Percentiles rank a stretch among this genome's conserved stretches.
Conservation (phyloP, 768 basidiomycete genomes). For the Tulasnella sp. region DNA sequence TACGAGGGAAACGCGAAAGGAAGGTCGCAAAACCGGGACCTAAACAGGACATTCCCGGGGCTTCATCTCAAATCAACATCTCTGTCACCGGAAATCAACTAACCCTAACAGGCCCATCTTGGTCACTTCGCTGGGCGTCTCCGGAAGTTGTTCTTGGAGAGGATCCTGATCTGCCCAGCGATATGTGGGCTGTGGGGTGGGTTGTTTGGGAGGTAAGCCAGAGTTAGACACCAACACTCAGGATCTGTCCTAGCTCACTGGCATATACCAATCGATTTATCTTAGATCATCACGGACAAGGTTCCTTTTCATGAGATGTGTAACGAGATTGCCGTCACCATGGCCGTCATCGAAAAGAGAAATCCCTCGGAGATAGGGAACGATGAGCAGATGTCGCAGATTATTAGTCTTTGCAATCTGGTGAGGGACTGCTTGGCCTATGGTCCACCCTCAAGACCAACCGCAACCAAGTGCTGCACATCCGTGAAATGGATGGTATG, state of each 20-base stretch:
- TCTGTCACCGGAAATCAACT: background rate
- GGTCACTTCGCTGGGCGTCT: background rate
- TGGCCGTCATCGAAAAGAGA: background rate
- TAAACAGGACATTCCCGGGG: background rate
- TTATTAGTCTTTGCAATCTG: background rate
- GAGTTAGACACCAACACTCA: too few relatives aligned
- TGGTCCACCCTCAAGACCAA: background rate
- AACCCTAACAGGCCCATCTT: background rate
- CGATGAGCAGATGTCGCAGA: background rate
- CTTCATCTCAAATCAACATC: background rate
- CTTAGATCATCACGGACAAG: background rate
- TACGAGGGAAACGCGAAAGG: background rate
- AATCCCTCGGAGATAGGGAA: background rate
- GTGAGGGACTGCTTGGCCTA: background rate
- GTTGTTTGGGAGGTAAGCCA: conserved; percentile 6
- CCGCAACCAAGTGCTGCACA: background rate
- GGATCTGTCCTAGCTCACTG: background rate
- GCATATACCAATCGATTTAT: background rate
- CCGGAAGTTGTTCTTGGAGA: background rate
- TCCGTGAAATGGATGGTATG: background rate
- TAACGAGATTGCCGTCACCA: background rate
- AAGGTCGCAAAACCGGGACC: background rate
- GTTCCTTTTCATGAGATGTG: background rate
- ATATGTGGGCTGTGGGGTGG: background rate
- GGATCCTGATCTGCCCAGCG: background rate